phyloP scores from a whole-genome alignment of 257 asterid genomes.

The Solanum paucissectum region DNA sequence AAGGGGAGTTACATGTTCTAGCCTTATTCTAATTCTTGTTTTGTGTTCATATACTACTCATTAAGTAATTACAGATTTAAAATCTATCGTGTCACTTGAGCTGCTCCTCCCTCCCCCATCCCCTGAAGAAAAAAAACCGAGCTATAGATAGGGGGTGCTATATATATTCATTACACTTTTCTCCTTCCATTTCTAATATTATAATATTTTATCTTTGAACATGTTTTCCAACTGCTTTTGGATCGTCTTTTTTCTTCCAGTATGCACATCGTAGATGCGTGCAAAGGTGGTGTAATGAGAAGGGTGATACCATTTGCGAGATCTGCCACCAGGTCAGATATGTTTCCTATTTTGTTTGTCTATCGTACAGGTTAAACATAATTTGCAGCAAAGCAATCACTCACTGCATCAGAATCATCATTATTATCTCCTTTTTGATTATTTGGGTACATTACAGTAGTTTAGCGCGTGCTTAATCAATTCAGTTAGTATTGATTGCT shows the following conservation, averaged over 20 bases:
- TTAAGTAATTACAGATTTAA: not conserved
- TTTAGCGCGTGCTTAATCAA: not conserved
- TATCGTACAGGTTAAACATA: not conserved
- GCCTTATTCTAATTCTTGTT: not conserved
- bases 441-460: not conserved
- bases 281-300: constrained; percentile 97
- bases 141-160: not conserved
- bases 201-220: not conserved
- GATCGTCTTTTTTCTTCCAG: constrained; percentile 25
- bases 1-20: not conserved
- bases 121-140: not conserved
- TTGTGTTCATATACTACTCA: not conserved
- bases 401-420: not conserved
- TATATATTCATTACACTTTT: not conserved
- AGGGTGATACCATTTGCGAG: constrained; percentile 92
- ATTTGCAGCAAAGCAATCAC: not conserved
- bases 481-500: not conserved
- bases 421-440: not conserved
- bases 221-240: not conserved
- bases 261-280: constrained; percentile 95
- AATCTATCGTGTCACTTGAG: not conserved
- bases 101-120: not conserved
- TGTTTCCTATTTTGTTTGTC: not conserved
- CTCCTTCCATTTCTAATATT: not conserved
- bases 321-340: constrained; percentile 85